Evolutionary conservation across 176 grass and related monocot species (phyloP).

Genomic region (Tillandsia fasciculata): DNA sequence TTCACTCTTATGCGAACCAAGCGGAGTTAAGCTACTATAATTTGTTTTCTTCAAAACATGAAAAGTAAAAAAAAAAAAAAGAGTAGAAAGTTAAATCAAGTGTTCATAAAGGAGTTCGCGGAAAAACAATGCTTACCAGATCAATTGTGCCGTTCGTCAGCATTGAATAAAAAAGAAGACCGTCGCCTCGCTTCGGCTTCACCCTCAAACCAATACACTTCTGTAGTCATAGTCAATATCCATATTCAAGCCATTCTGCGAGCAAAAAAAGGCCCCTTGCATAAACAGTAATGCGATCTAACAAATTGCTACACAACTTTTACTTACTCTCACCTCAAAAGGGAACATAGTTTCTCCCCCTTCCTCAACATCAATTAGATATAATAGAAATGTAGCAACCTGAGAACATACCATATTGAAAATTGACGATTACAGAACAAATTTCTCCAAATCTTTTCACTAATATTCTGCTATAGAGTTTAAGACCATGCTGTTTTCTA

Average conservation of each 20-base stretch:
- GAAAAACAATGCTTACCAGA: neutral
- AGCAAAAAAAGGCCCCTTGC: neutral
- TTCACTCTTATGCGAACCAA: no score
- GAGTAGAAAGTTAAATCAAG: neutral
- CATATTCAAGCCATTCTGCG: slow-evolving; percentile 22
- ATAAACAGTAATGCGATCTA: neutral
- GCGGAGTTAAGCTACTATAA: no score
- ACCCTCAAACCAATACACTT: slow-evolving; percentile 23
- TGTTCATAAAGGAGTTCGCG: neutral
- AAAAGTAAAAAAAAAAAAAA: neutral
- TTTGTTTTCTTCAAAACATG: neutral
- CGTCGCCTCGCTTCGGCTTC: slow-evolving; percentile 12
- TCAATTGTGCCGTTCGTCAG: slow-evolving; percentile 13
- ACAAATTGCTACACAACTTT: no score
- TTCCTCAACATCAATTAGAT: slow-evolving; percentile 20
- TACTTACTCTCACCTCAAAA: slow-evolving; percentile 6
- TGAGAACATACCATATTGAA: neutral
- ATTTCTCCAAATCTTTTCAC: neutral
- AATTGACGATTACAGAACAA: neutral
- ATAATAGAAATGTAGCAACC: slow-evolving; percentile 21
- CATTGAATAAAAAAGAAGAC: slow-evolving; percentile 17
- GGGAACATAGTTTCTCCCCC: slow-evolving; percentile 24
- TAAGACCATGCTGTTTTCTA: neutral
- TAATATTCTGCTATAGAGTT: neutral
- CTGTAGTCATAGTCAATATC: slow-evolving; percentile 11